A percentile compares a stretch with the other conserved stretches of the same genome.
These are phyloP conservation scores for Boeremia lycopersici DNA, from an alignment of 2,329 filamentous ascomycete genomes.

Conservation along the genomic window DNA sequence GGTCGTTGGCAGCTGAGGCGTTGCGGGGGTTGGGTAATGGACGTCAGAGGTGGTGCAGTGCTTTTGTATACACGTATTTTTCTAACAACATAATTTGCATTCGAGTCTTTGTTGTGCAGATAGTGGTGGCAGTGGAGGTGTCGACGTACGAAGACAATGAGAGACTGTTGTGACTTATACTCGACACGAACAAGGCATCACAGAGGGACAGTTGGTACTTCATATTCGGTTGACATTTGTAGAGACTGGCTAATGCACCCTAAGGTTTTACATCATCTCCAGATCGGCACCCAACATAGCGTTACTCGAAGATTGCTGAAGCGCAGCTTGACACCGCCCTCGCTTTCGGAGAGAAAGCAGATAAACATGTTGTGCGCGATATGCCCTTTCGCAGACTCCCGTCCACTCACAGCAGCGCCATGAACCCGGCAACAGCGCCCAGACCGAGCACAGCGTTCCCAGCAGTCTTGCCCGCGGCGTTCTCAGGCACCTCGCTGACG, in stretches of 20 bases:
- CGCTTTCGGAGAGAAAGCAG: neutral
- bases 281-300: neutral
- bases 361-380: no score
- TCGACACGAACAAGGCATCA: no score
- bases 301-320: neutral
- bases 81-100: neutral
- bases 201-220: no score
- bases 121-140: no score
- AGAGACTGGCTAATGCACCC: neutral
- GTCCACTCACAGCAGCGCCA: slow-evolving; percentile 1
- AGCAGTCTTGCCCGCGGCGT: neutral
- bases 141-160: no score
- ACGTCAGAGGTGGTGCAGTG: neutral
- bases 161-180: no score
- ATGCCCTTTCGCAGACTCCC: no score
- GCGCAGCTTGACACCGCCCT: neutral
- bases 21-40: neutral
- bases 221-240: neutral
- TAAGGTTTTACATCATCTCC: neutral
- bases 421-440: neutral
- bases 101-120: neutral
- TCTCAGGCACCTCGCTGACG: slow-evolving; percentile 3
- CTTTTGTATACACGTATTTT: neutral
- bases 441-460: neutral
- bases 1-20: neutral